These are phyloP conservation scores for Pseudozyma sp. DNA, from an alignment of 1,284 basidiomycete genomes.

Conservation along the genomic window DNA sequence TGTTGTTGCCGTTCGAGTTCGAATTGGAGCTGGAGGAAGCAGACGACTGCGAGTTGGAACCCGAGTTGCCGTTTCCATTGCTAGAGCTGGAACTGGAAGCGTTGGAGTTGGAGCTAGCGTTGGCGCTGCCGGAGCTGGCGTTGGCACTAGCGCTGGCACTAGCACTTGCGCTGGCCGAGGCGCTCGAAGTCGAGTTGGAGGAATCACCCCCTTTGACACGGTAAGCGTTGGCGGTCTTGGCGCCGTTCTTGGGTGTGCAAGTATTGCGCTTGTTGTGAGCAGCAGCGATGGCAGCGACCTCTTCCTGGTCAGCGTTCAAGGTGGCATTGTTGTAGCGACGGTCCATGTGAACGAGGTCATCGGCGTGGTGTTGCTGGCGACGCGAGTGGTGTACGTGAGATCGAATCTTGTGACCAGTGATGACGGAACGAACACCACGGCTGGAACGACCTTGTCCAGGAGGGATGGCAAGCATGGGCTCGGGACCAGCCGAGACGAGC, in stretches of 20 bases:
- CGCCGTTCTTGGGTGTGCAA: constrained; percentile 30
- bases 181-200: no score
- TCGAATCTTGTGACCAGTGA: constrained; percentile 56
- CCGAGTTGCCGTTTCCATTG: constrained; percentile 8
- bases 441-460: constrained; percentile 50
- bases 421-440: constrained; percentile 46
- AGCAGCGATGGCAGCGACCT: constrained; percentile 29
- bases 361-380: constrained; percentile 23
- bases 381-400: constrained; percentile 50
- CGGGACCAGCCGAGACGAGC: constrained; percentile 31
- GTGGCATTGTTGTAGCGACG: constrained; percentile 37
- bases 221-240: constrained; percentile 25
- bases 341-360: constrained; percentile 16
- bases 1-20: constrained; percentile 8
- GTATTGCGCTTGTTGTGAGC: constrained; percentile 42
- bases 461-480: constrained; percentile 28
- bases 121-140: constrained; percentile 13
- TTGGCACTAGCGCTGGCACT: constrained; percentile 9
- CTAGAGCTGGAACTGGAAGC: constrained; percentile 12
- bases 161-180: constrained; percentile 6
- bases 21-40: constrained; percentile 20
- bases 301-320: constrained; percentile 34
- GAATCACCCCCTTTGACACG: constrained; percentile 17
- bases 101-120: constrained; percentile 1
- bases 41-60: constrained; percentile 19